Base-by-base conservation (phyloP, 257 asterid genomes). In the Handroanthus guayacan region DNA sequence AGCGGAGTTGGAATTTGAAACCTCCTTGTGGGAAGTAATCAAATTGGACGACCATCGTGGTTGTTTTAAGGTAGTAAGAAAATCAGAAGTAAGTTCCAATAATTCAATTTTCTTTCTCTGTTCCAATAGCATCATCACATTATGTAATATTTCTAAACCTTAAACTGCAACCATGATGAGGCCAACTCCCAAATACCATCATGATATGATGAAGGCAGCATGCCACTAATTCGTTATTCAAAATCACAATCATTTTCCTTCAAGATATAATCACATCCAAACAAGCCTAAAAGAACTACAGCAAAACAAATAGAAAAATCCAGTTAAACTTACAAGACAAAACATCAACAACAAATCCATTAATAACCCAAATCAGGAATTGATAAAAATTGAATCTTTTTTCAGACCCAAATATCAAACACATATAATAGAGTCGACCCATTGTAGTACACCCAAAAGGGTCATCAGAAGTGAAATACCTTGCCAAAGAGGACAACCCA, bases 401-500 rank as follows among this genome's bases (percentile, higher is more conserved):
- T 20, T 25, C 68, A 68, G 34, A 45, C 44, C 54, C n/a, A 44
- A 18, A 62, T 3, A 62, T 6, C 16, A 56, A 9, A 77, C 8
- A 43, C 65, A 17, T 18, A 45, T 75, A 69, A 9, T 55, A 36
- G 14, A 52, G 66, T 41, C 62, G 31, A 70, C 63, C 75, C 79
- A 51, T 18, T 50, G 16, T 52, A 55, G n/a, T 14, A 43, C 25
- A 43, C 16, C 7, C 16, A 44, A 25, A 69, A 48, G 50, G 36
- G 62, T 36, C 44, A 38, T 5, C 8, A 71, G 58, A 77, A 61
- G 5, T 47, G 3, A 16, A 16, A 5, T 62, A 91, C 97, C 97
- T 89, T 89, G 73, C 91, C 95, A 41, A 67, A 77, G 65, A 91
- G 80, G 76, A 86, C 37, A 80, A 89, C 71, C 97, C 93, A 89